Evolutionary conservation across 2,329 filamentous ascomycete species (phyloP), one percentile per base, ranked within the genome.

Genomic region (Xylaria sp.): DNA sequence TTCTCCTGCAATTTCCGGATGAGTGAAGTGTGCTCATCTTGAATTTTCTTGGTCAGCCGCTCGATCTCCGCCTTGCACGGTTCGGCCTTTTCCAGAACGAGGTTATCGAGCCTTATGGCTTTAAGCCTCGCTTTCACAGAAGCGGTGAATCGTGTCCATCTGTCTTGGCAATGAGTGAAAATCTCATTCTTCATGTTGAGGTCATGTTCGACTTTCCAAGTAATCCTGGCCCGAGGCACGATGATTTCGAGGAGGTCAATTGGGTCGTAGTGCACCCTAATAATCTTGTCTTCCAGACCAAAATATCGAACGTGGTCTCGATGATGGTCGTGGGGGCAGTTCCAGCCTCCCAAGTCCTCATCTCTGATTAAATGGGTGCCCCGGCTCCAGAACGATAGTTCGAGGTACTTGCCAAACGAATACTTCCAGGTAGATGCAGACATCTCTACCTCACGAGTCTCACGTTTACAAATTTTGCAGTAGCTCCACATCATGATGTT

Each of bases 151-250:
- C 89, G 88, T 67, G 87, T 88, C 79, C 97, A 89, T 37, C 92
- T 88, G 56, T 92, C 89, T 72, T 97, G 92, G 64, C 90, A 91
- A 72, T 89, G 90, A 21, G 82, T 83, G 74, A 92, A 99, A 33
- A 97, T 88, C 23, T 97, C 92, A 70, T 99, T 99, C 76, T 97
- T 97, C 70, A 99, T 84, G 68, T 85, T 90, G 51, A 99, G 79
- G 74, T 99, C 95, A 67, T 96, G 91, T 69, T 97, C 94, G 25
- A 99, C 95, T 76, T 97, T 98, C 94, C 96, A 99, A 0, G 94
- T 97, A 54, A 99, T 91, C 58, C 92, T 87, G 25, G 93, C 88
- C 60, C 94, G 87, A 1, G 95, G 95, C 2, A 98, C 95, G 55
- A 97, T 89, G 63, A 99, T 94, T 75, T 99, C 96, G 38, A 98